These are phyloP conservation scores for Aphelidium insulamus DNA, from an alignment of 371 early-diverging fungal species.

Conservation along the genomic window DNA sequence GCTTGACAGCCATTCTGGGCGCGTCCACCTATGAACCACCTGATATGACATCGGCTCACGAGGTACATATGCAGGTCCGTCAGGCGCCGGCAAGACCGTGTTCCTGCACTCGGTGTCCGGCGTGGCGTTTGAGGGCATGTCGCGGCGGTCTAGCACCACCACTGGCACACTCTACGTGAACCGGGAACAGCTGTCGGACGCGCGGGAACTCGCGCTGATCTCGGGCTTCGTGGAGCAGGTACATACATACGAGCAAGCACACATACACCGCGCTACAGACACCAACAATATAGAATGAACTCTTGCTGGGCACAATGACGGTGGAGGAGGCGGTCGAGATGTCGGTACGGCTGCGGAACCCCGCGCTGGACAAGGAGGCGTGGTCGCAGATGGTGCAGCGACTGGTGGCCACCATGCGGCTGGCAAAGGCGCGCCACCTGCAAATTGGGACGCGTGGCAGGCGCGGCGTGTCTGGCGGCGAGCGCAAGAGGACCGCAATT, in stretches of 20 bases:
- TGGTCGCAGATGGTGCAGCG: too few relatives aligned
- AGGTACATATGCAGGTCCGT: too few relatives aligned
- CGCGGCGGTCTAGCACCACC: too few relatives aligned
- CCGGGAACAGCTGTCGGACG: constrained; percentile 22
- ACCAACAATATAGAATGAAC: too few relatives aligned
- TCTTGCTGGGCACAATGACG: constrained; percentile 26
- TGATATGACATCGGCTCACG: too few relatives aligned
- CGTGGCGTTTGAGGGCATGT: too few relatives aligned
- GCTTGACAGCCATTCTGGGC: too few relatives aligned
- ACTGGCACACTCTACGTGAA: too few relatives aligned
- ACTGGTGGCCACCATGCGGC: constrained; percentile 45
- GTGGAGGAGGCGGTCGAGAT: not conserved
- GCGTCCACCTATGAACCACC: too few relatives aligned
- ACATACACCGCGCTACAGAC: too few relatives aligned
- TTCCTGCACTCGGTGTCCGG: constrained; percentile 52
- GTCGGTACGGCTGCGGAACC: constrained; percentile 1
- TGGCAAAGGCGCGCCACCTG: constrained; percentile 51
- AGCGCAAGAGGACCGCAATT: constrained; percentile 59
- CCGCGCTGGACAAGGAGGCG: too few relatives aligned
- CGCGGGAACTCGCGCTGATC: constrained; percentile 26
- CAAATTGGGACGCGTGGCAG: constrained; percentile 50
- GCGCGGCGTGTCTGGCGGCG: constrained; percentile 68
- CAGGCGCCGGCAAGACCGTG: constrained; percentile 44
- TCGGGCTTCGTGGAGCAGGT: constrained; percentile 69
- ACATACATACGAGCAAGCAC: too few relatives aligned